Percentiles rank a stretch among this genome's conserved stretches.
Conservation (phyloP, 140 eudicot genomes). For the Anethum foeniculum region DNA sequence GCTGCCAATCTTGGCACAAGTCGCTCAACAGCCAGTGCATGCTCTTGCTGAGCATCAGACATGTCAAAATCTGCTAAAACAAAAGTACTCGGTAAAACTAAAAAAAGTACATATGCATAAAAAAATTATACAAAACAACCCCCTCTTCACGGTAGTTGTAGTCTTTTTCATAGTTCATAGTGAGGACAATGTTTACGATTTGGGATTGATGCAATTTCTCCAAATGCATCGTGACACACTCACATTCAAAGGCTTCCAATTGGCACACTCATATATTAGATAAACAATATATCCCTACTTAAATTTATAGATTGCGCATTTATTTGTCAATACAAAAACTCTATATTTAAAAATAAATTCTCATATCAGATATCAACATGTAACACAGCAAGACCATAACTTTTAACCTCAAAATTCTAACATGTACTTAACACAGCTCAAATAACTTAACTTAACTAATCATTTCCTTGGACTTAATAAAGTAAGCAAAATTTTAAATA, state of each 20-base stretch:
- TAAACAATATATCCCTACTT: neutral
- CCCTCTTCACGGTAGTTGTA: neutral
- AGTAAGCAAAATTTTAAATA: neutral
- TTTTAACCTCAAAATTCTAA: neutral
- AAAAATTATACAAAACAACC: neutral
- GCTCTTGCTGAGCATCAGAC: conserved; percentile 86
- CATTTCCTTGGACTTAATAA: neutral
- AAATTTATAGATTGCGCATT: too few relatives aligned
- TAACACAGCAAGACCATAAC: neutral
- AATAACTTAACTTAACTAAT: neutral
- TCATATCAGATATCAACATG: neutral
- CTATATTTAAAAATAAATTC: neutral
- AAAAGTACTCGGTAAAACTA: neutral
- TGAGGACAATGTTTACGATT: neutral
- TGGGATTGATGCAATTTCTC: neutral
- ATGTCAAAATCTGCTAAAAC: conserved; percentile 47
- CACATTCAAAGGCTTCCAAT: neutral
- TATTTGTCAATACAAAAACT: neutral
- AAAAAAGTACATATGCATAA: neutral
- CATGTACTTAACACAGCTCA: neutral
- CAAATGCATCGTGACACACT: neutral
- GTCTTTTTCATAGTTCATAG: neutral
- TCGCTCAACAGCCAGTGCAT: conserved; percentile 72
- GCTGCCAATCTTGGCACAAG: conserved; percentile 77
- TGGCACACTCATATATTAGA: neutral